A percentile compares a stretch with the other conserved stretches of the same genome.
These are phyloP conservation scores for Neopestalotiopsis sp. DNA, from an alignment of 2,329 filamentous ascomycete species.

Conservation along the genomic window DNA sequence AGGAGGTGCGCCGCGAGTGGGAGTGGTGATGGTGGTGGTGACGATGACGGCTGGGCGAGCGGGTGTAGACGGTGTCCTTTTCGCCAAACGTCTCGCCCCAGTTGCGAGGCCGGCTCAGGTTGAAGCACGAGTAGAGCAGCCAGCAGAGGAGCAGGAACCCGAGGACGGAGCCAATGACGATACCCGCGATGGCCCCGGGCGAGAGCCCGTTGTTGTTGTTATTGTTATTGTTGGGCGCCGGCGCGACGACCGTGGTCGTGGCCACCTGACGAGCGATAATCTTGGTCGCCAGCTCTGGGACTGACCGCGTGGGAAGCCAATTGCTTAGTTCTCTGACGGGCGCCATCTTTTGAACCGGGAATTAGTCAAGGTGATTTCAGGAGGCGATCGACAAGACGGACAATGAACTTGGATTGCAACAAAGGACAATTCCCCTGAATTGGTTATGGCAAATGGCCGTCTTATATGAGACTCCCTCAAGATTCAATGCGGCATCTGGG, in stretches of 20 bases:
- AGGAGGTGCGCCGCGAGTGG: conserved; percentile 1
- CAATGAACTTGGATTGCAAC: too few relatives aligned
- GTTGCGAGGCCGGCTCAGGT: conserved; percentile 36
- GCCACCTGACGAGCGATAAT: conserved; percentile 28
- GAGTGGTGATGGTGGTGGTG: conserved; percentile 8
- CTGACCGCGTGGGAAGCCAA: conserved; percentile 1
- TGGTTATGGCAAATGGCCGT: neutral
- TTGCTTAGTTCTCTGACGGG: neutral
- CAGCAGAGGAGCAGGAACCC: conserved; percentile 52
- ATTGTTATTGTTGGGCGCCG: conserved; percentile 22
- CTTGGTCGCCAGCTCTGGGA: conserved; percentile 1
- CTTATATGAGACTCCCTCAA: neutral
- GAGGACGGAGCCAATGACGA: conserved; percentile 53
- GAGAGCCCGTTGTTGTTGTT: conserved; percentile 37
- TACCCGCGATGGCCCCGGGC: conserved; percentile 56
- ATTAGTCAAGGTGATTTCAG: too few relatives aligned
- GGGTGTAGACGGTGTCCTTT: conserved; percentile 21
- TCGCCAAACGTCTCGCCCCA: conserved; percentile 35
- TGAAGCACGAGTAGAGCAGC: conserved; percentile 51
- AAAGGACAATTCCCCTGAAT: too few relatives aligned
- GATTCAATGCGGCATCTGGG: neutral
- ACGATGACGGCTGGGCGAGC: neutral
- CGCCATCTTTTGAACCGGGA: neutral
- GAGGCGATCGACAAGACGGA: too few relatives aligned
- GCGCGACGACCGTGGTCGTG: conserved; percentile 32